A percentile compares a stretch with the other conserved stretches of the same genome.
phyloP scores from a whole-genome alignment of 441 rosid genomes.

The Syzygium syzygioides region DNA sequence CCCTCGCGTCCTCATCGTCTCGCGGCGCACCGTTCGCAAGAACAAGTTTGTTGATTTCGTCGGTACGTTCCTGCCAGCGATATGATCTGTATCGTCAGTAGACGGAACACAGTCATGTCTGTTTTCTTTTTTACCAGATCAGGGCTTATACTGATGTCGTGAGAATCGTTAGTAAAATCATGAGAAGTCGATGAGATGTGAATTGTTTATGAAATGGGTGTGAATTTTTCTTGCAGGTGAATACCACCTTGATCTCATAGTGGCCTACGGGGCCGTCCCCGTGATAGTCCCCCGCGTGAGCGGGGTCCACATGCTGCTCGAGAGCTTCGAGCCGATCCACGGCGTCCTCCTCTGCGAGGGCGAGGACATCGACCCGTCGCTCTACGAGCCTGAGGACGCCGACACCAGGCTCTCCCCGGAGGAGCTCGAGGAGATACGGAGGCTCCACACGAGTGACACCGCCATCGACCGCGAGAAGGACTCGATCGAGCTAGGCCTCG shows the following conservation, averaged over 20 bases:
- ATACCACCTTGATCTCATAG: slow-evolving; percentile 82
- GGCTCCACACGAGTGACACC: slow-evolving; percentile 54
- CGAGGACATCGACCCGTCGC: slow-evolving; percentile 77
- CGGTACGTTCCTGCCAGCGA: slow-evolving; percentile 22
- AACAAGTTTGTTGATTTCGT: slow-evolving; percentile 90
- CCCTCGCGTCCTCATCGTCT: slow-evolving; percentile 87
- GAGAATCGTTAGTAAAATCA: background rate
- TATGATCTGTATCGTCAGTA: background rate
- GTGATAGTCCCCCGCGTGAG: slow-evolving; percentile 75
- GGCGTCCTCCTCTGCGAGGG: slow-evolving; percentile 92
- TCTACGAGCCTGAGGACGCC: slow-evolving; percentile 42
- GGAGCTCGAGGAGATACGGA: slow-evolving; percentile 61
- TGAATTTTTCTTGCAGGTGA: slow-evolving; percentile 44
- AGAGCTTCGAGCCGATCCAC: slow-evolving; percentile 88
- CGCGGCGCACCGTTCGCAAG: slow-evolving; percentile 75
- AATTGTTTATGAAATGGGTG: background rate
- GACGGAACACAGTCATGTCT: background rate
- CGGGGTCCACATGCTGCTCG: slow-evolving; percentile 66
- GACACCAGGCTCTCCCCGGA: slow-evolving; percentile 35
- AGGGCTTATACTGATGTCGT: background rate
- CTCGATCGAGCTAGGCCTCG: slow-evolving; percentile 55
- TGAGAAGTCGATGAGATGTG: background rate
- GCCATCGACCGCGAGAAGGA: slow-evolving; percentile 70
- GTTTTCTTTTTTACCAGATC: background rate
- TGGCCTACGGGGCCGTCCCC: slow-evolving; percentile 72